These are phyloP conservation scores for Oligophagozyma castellii DNA, from an alignment of 1,139 yeast species.

Conservation along the genomic window DNA sequence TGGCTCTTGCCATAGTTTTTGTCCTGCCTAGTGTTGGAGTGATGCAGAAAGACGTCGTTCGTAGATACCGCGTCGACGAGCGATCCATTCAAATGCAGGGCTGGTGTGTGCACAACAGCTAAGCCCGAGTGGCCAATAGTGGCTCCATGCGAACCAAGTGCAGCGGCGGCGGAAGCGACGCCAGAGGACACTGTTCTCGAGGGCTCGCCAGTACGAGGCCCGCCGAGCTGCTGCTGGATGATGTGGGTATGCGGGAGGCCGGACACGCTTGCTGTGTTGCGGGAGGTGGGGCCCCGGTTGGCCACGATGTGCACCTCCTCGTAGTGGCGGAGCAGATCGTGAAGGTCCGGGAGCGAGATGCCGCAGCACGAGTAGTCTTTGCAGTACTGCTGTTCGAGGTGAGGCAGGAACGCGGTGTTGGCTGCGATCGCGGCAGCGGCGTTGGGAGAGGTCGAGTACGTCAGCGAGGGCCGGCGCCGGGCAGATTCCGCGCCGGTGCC, in stretches of 20 bases:
- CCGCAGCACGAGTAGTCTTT: constrained; percentile 97
- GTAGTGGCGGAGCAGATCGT: constrained; percentile 84
- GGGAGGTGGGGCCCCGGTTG: constrained; percentile 18
- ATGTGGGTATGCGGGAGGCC: not conserved
- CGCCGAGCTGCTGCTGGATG: not conserved
- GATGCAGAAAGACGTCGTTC: constrained; percentile 60
- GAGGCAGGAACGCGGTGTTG: constrained; percentile 61
- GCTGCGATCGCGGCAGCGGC: not conserved
- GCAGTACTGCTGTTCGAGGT: constrained; percentile 89
- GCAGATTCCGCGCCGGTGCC: not conserved
- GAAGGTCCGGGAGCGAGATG: constrained; percentile 77
- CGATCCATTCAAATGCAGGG: constrained; percentile 5
- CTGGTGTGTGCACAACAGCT: constrained; percentile 2
- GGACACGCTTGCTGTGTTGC: not conserved
- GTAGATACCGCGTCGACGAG: constrained; percentile 70
- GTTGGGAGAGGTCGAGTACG: constrained; percentile 3
- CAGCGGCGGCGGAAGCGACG: not conserved
- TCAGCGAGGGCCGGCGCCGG: not conserved
- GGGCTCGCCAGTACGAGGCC: too few species aligned
- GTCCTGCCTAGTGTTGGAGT: constrained; percentile 3
- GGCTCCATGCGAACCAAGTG: constrained; percentile 1
- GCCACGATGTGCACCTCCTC: constrained; percentile 92
- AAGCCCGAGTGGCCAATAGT: constrained; percentile 4
- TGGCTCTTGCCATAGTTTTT: not conserved
- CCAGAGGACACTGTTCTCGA: too few species aligned